Conservation (phyloP, 2,329 filamentous ascomycete species). For the Seiridium unicorne region DNA sequence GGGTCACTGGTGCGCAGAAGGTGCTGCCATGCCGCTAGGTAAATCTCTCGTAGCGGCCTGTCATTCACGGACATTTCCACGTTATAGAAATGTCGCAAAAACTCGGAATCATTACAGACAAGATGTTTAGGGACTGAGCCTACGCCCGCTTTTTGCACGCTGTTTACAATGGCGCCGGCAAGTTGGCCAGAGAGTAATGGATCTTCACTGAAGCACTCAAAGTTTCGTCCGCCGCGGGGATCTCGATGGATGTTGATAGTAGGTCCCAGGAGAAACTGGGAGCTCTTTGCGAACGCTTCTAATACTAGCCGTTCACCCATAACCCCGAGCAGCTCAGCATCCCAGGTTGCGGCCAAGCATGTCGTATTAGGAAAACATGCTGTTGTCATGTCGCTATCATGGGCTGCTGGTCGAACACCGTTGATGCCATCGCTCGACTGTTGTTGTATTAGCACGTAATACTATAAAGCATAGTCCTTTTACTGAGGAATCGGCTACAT, state of each 20-base stretch:
- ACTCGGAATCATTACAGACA: conserved; percentile 52
- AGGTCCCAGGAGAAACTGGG: conserved; percentile 70
- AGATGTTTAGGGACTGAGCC: conserved; percentile 47
- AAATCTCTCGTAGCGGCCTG: conserved; percentile 15
- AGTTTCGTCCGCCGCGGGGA: conserved; percentile 40
- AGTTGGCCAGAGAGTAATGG: conserved; percentile 39
- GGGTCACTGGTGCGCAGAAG: conserved; percentile 13
- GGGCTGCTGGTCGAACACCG: conserved; percentile 12
- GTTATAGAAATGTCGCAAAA: conserved; percentile 15
- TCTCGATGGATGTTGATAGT: conserved; percentile 44
- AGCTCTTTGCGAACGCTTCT: conserved; percentile 51
- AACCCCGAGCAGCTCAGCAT: conserved; percentile 12
- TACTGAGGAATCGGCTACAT: neutral
- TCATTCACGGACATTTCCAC: conserved; percentile 8
- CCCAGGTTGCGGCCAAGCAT: conserved; percentile 16
- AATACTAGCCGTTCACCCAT: conserved; percentile 13
- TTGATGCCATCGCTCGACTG: conserved; percentile 15
- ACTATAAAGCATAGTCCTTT: no score
- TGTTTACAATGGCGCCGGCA: conserved; percentile 36
- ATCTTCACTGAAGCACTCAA: conserved; percentile 42
- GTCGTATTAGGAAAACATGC: conserved; percentile 16
- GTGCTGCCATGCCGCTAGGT: conserved; percentile 18
- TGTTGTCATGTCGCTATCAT: conserved; percentile 13
- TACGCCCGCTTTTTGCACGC: conserved; percentile 32
- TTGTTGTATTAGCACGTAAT: neutral